Conservation (phyloP, 202 grass and related monocot genomes). For the Panicum virgatum region DNA sequence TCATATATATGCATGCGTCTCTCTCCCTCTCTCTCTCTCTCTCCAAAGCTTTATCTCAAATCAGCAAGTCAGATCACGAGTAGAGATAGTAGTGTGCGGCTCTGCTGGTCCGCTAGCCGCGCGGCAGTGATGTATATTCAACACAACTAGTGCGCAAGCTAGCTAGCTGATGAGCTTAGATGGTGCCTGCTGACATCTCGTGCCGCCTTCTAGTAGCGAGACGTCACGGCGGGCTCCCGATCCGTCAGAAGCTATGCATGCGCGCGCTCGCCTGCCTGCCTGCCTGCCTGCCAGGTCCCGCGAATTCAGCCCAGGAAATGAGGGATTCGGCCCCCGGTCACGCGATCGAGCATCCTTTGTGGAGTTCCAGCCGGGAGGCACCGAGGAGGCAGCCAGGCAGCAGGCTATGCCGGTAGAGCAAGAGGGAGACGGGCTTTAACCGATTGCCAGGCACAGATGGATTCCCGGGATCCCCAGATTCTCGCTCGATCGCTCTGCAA, state of each 20-base stretch:
- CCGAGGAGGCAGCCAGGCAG: not conserved
- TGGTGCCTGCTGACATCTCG: too few species aligned
- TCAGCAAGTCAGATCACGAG: constrained; percentile 11
- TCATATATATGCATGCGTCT: too few species aligned
- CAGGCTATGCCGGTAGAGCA: not conserved
- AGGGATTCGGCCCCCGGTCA: constrained; percentile 23
- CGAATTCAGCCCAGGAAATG: constrained; percentile 41
- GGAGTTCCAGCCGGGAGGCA: not conserved
- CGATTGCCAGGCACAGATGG: not conserved
- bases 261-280: not conserved
- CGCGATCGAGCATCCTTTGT: not conserved
- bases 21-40: too few species aligned
- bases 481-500: not conserved
- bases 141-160: not conserved
- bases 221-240: not conserved
- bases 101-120: not conserved
- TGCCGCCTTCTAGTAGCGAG: not conserved
- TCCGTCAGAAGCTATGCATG: not conserved
- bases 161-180: too few species aligned
- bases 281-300: constrained; percentile 18
- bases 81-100: not conserved
- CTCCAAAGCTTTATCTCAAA: not conserved
- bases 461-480: not conserved
- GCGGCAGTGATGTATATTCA: not conserved
- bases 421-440: not conserved